Conservation (phyloP, 768 basidiomycete genomes). For the Pulveroboletus sp. region DNA sequence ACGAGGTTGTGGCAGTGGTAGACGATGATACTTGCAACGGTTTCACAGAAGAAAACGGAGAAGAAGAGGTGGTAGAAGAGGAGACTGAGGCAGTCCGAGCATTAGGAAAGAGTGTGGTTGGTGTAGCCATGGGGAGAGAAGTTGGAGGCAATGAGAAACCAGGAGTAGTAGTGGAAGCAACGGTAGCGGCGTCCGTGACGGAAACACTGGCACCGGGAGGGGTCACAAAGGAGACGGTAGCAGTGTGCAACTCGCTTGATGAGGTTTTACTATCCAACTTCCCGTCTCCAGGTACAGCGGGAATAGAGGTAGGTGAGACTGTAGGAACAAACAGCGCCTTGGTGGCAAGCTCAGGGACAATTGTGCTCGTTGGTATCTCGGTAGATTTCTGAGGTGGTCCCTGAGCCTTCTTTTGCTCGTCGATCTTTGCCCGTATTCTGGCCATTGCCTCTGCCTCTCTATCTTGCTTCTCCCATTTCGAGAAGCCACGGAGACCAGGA, state of each 20-base stretch:
- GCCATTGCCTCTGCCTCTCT: conserved; percentile 75
- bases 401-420: conserved; percentile 40
- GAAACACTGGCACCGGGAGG: conserved; percentile 5
- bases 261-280: conserved; percentile 1
- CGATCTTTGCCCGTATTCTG: conserved; percentile 54
- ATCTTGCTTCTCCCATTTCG: conserved; percentile 87
- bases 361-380: conserved; percentile 27
- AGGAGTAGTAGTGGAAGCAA: conserved; percentile 11
- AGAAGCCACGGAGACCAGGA: conserved; percentile 44
- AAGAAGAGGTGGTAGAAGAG: conserved; percentile 7
- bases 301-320: conserved; percentile 27
- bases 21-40: conserved; percentile 8
- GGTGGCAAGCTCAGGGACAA: conserved; percentile 19
- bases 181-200: conserved; percentile 1
- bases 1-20: neutral
- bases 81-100: conserved; percentile 7
- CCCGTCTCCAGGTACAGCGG: conserved; percentile 4
- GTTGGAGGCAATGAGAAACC: conserved; percentile 23
- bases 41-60: conserved; percentile 15
- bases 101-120: conserved; percentile 13
- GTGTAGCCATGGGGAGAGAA: conserved; percentile 20
- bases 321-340: conserved; percentile 24
- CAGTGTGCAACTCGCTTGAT: conserved; percentile 13
- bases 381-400: conserved; percentile 32
- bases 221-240: conserved; percentile 15